Evolutionary conservation across 495 filamentous ascomycete species (phyloP), one percentile per base, ranked within the genome.

Genomic region (Hyaloscypha hepaticicola): DNA sequence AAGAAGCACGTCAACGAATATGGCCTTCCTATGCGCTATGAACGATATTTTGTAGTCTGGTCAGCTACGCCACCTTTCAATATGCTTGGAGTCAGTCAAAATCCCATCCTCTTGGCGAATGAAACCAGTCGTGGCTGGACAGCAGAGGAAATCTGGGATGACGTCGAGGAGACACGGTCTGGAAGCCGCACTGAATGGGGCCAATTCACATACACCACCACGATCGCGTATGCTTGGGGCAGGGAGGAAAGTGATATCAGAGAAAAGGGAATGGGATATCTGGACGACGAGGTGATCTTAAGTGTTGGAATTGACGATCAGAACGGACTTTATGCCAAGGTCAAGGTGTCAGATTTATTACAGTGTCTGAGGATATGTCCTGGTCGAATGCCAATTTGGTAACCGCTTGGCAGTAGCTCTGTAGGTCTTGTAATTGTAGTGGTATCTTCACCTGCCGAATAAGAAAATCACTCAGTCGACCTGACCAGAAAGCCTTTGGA

Each of bases 141-240:
- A 11, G 60, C 72, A 21, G 63, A 64, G 0, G 68, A 78, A 61
- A 76, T 71, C 34, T 78, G 76, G 76, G 70, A 73, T 49, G 76
- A 72, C 16, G 70, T 74, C 41, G 56, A 64, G 59, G 50, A 53
- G 27, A 28, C 24, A 34, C 24, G 24, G 26, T 22, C 55, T 3
- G 58, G 60, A 33, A 66, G 63, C 22, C 72, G 71, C 33, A 33
- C 29, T 2, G 61, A 68, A 34, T 78, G 76, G 76, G 76, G 74
- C 0, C 71, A 70, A 33, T 77, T 78, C 61, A 77, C 76, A 3
- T 77, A 78, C 62, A 77, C 76, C 25, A 75, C 76, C 5, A 74
- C 73, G 34, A 75, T 78, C 19, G 72, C 73, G 3, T 78, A 72
- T 50, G 76, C 73, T 6, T 77, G 76, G 76, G 75, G 74, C 11